phyloP scores from a whole-genome alignment of 1,284 basidiomycete genomes.

The Microbotryum violaceum region DNA sequence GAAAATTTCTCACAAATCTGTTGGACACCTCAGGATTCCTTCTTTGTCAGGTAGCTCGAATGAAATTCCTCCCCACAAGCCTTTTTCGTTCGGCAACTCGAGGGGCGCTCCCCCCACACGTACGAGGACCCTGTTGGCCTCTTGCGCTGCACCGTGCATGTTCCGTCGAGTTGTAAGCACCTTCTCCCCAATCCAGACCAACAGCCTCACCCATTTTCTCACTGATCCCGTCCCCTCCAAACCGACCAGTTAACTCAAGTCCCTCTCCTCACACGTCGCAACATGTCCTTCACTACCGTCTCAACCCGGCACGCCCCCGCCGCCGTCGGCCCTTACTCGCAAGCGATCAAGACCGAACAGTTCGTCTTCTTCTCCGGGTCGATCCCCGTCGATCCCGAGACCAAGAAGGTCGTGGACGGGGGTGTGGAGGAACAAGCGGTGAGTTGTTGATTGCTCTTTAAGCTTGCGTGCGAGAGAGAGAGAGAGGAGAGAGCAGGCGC shows the following conservation, averaged over 20 bases:
- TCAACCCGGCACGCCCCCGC: constrained; percentile 52
- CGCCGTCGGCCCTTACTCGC: constrained; percentile 84
- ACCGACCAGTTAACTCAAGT: neutral
- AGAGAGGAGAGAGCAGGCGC: neutral
- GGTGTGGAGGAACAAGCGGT: constrained; percentile 74
- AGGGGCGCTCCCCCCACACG: too few species aligned
- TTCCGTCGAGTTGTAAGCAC: too few species aligned
- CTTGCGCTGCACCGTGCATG: too few species aligned
- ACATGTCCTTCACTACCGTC: constrained; percentile 14
- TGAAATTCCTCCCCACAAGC: too few species aligned
- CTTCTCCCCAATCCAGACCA: too few species aligned
- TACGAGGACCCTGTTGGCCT: too few species aligned
- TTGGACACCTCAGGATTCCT: too few species aligned
- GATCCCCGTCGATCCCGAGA: constrained; percentile 72
- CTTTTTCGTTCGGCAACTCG: too few species aligned
- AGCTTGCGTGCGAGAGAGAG: neutral
- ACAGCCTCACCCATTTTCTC: neutral
- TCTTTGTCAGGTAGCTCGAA: too few species aligned
- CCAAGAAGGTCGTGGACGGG: constrained; percentile 64
- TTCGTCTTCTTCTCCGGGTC: constrained; percentile 79
- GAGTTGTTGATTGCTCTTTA: neutral
- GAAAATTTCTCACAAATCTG: too few species aligned
- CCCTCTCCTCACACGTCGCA: neutral
- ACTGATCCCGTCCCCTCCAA: neutral
- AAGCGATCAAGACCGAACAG: constrained; percentile 71